Evolutionary conservation across 805 yeast species (phyloP).

Genomic region (Myxozyma vanderwaltii): DNA sequence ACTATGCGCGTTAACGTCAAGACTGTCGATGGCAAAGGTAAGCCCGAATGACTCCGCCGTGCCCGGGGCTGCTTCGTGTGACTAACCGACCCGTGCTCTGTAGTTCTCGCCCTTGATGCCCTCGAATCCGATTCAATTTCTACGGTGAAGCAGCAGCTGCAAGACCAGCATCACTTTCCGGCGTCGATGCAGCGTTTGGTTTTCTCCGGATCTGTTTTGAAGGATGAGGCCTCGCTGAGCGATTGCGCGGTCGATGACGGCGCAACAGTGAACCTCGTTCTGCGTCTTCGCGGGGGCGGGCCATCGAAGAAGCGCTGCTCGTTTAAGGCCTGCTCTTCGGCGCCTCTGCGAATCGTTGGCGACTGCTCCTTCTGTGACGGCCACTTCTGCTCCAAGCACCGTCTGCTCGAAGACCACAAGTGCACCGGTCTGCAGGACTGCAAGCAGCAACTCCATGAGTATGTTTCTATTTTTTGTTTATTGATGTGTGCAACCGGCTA

Average conservation of each 20-base stretch:
- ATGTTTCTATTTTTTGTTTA: not conserved
- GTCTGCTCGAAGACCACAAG: conserved; percentile 79
- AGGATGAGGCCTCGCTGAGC: conserved; percentile 80
- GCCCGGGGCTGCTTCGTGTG: not conserved
- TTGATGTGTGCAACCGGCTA: conserved; percentile 1
- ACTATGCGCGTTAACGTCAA: conserved; percentile 28
- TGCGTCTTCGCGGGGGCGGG: conserved; percentile 94
- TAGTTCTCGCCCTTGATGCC: conserved; percentile 23
- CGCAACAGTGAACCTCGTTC: conserved; percentile 79
- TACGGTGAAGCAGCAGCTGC: conserved; percentile 21
- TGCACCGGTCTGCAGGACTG: conserved; percentile 78
- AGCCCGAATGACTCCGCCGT: conserved; percentile 8
- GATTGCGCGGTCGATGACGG: conserved; percentile 89
- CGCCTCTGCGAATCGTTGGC: conserved; percentile 68
- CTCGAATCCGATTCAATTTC: conserved; percentile 19
- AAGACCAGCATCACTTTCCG: conserved; percentile 23
- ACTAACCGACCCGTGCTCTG: not conserved
- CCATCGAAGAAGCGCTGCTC: conserved; percentile 50
- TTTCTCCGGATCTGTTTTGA: conserved; percentile 85
- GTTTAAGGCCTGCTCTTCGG: conserved; percentile 60
- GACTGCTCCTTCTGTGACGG: conserved; percentile 84
- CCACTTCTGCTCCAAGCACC: conserved; percentile 82
- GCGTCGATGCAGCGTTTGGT: conserved; percentile 44
- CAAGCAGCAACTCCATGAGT: conserved; percentile 77
- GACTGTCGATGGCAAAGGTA: conserved; percentile 33